Conservation (phyloP, 2,329 filamentous ascomycete genomes). For the Rutstroemia sp. region DNA sequence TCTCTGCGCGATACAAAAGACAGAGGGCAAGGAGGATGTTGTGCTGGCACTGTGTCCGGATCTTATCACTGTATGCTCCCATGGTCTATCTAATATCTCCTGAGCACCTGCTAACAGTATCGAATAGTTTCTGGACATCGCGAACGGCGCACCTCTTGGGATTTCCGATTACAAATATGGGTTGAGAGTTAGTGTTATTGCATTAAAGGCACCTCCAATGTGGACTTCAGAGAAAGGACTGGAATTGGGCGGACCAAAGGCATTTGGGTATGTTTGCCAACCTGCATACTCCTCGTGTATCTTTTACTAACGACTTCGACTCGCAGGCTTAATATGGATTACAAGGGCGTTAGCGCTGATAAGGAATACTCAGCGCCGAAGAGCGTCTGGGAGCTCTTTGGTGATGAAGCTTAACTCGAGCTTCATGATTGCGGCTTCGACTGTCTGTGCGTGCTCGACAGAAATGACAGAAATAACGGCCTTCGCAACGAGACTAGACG, state of each 20-base stretch:
- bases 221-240: conserved; percentile 38
- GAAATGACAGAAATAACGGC: no score
- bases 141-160: conserved; percentile 42
- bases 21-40: conserved; percentile 14
- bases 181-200: conserved; percentile 42
- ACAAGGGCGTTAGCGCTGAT: conserved; percentile 15
- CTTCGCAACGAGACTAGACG: no score
- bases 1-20: conserved; percentile 19
- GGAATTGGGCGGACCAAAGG: conserved; percentile 34
- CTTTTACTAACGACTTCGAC: not conserved
- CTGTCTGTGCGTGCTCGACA: no score
- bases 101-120: no score
- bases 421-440: no score
- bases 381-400: conserved; percentile 27
- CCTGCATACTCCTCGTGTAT: not conserved
- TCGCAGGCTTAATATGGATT: conserved; percentile 22
- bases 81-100: no score
- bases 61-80: conserved; percentile 19
- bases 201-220: conserved; percentile 40
- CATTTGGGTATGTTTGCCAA: conserved; percentile 31
- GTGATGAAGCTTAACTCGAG: not conserved
- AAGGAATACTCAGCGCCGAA: conserved; percentile 23
- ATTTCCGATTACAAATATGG: conserved; percentile 46
- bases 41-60: conserved; percentile 26
- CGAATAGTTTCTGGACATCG: conserved; percentile 34